Evolutionary conservation across 495 filamentous ascomycete genomes (phyloP).

Genomic region (Pyronema omphalodes): DNA sequence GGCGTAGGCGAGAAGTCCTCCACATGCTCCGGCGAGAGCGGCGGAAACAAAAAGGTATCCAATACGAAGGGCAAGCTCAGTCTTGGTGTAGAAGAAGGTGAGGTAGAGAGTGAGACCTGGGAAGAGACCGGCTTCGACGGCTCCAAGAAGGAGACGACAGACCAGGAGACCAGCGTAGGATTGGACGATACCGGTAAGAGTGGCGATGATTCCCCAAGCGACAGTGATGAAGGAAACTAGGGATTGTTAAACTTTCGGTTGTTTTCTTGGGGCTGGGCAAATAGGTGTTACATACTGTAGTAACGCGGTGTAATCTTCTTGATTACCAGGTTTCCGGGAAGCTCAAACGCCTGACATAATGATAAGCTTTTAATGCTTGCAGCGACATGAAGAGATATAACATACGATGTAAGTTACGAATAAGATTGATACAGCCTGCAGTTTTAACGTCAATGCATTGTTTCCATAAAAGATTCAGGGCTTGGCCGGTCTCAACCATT

Average conservation of each 20-base stretch:
- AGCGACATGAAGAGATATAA: constrained; percentile 3
- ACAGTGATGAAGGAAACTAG: constrained; percentile 41
- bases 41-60: constrained; percentile 61
- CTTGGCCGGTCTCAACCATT: too few species aligned
- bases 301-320: constrained; percentile 46
- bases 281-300: constrained; percentile 26
- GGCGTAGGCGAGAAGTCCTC: constrained; percentile 51
- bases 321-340: constrained; percentile 45
- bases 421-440: constrained; percentile 42
- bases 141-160: constrained; percentile 43
- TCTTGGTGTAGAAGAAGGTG: constrained; percentile 56
- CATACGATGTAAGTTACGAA: constrained; percentile 50
- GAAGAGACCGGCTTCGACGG: constrained; percentile 50
- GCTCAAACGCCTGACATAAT: constrained; percentile 32
- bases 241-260: constrained; percentile 2
- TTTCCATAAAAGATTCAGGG: too few species aligned
- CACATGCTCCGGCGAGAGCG: constrained; percentile 56
- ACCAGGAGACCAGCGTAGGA: constrained; percentile 38
- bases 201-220: constrained; percentile 56
- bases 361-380: background rate
- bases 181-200: constrained; percentile 44
- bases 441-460: background rate
- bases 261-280: background rate
- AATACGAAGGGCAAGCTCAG: constrained; percentile 54
- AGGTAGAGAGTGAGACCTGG: constrained; percentile 52